These are phyloP conservation scores for Volutella citrinella DNA, from an alignment of 2,329 filamentous ascomycete genomes.

Conservation along the genomic window DNA sequence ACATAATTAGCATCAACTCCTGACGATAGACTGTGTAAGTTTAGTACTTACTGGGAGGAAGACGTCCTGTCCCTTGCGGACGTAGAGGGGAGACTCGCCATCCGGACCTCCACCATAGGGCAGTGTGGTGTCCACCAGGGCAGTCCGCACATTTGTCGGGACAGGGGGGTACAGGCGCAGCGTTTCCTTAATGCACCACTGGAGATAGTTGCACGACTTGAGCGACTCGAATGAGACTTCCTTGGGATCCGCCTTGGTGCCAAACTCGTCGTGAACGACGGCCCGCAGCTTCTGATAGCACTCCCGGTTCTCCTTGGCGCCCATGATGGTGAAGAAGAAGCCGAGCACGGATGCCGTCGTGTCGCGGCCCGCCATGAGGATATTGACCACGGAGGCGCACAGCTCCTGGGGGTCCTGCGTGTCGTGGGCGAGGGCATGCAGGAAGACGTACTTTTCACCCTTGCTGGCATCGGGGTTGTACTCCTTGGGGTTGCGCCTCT, in stretches of 20 bases:
- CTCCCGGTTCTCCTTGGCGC: constrained; percentile 76
- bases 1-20: no score
- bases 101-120: constrained; percentile 49
- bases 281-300: constrained; percentile 62
- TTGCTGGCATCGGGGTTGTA: constrained; percentile 7
- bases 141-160: constrained; percentile 11
- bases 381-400: constrained; percentile 78
- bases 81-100: constrained; percentile 43
- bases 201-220: no score
- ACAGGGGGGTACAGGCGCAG: constrained; percentile 9
- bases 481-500: constrained; percentile 13
- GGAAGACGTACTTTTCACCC: constrained; percentile 90
- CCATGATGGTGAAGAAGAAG: no score
- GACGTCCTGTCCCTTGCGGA: constrained; percentile 48
- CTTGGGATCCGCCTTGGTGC: constrained; percentile 60
- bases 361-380: constrained; percentile 82
- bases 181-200: no score
- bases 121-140: constrained; percentile 40
- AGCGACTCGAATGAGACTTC: no score
- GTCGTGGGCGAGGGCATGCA: constrained; percentile 79
- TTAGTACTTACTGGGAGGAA: no score
- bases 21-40: no score
- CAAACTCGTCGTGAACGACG: constrained; percentile 74
- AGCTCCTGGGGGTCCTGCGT: constrained; percentile 70
- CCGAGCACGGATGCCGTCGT: constrained; percentile 83